Percentiles rank a stretch among this genome's conserved stretches.
Evolutionary conservation across 805 yeast species (phyloP).

Genomic region (Hanseniaspora meyeri): DNA sequence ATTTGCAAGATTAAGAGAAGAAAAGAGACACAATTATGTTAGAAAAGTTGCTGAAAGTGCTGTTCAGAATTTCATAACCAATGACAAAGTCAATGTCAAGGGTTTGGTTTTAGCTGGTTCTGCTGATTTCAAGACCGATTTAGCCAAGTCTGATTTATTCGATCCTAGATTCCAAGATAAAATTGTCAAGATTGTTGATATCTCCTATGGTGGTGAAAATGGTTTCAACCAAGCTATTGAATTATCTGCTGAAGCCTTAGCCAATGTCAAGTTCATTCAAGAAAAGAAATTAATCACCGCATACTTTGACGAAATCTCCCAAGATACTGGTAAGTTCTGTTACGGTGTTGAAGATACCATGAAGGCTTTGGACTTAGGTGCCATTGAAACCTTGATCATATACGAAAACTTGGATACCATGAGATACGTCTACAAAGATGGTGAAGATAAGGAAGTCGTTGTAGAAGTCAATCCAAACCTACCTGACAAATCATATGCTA

Average conservation of each 20-base stretch:
- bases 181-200: slow-evolving; percentile 85
- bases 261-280: slow-evolving; percentile 94
- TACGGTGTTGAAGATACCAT: slow-evolving; percentile 94
- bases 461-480: slow-evolving; percentile 62
- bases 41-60: slow-evolving; percentile 98
- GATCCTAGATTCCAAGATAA: slow-evolving; percentile 80
- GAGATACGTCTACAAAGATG: slow-evolving; percentile 72
- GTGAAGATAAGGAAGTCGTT: slow-evolving; percentile 65
- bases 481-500: slow-evolving; percentile 59
- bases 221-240: slow-evolving; percentile 99
- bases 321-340: slow-evolving; percentile 94
- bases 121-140: slow-evolving; percentile 95
- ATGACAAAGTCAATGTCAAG: slow-evolving; percentile 84
- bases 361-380: slow-evolving; percentile 92
- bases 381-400: slow-evolving; percentile 85
- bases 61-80: slow-evolving; percentile 90
- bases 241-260: slow-evolving; percentile 88
- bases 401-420: slow-evolving; percentile 79
- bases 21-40: slow-evolving; percentile 95
- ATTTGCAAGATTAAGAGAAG: slow-evolving; percentile 97
- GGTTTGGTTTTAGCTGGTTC: slow-evolving; percentile 97
- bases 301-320: slow-evolving; percentile 94
- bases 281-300: slow-evolving; percentile 87
- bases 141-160: slow-evolving; percentile 83
- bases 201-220: slow-evolving; percentile 97